Conservation (phyloP, 2,329 filamentous ascomycete genomes). For the Trichoderma sp. region DNA sequence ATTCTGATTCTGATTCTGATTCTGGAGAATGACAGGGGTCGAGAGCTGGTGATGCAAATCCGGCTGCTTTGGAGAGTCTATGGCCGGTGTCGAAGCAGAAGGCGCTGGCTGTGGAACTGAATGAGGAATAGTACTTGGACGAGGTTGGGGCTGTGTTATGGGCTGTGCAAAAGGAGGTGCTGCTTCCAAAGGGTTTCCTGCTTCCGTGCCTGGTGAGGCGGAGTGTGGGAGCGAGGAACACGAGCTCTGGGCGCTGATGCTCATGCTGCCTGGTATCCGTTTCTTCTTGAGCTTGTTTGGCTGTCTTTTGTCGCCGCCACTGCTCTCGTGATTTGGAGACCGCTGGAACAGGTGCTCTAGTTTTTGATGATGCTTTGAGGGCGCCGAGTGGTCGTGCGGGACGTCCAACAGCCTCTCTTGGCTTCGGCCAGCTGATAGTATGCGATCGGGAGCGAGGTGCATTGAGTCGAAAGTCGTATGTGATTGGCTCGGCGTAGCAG, state of each 20-base stretch:
- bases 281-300: conserved; percentile 94
- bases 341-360: conserved; percentile 71
- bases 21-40: conserved; percentile 29
- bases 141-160: conserved; percentile 27
- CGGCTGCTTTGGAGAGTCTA: conserved; percentile 23
- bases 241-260: conserved; percentile 89
- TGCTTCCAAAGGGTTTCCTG: conserved; percentile 50
- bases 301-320: conserved; percentile 65
- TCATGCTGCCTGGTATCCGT: conserved; percentile 71
- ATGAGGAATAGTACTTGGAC: conserved; percentile 24
- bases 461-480: conserved; percentile 34
- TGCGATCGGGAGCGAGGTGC: conserved; percentile 35
- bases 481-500: conserved; percentile 34
- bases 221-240: conserved; percentile 66
- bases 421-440: conserved; percentile 45
- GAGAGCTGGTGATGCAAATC: conserved; percentile 29
- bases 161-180: conserved; percentile 6
- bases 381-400: conserved; percentile 50
- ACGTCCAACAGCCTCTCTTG: conserved; percentile 52
- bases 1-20: conserved; percentile 29
- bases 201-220: conserved; percentile 50
- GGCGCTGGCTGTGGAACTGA: conserved; percentile 17
- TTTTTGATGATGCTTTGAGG: conserved; percentile 66
- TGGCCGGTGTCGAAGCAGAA: conserved; percentile 16
- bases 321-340: conserved; percentile 59